Evolutionary conservation across 164 flowering plant genomes (phyloP).

Genomic region (grape (Vitis vinifera)): ASM3070453v1 NC_081806.1:2197501-2198000

Average conservation of each 20-base stretch:
- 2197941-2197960: constrained; percentile 77
- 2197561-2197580: no score
- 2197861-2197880: background rate
- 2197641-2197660: constrained; percentile 88
- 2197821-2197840: constrained; percentile 76
- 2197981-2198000: constrained; percentile 88
- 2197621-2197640: constrained; percentile 52
- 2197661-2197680: constrained; percentile 83
- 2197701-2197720: constrained; percentile 38
- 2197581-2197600: background rate
- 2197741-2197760: background rate
- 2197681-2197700: constrained; percentile 70
- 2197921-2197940: constrained; percentile 1
- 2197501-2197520: no score
- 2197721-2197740: background rate
- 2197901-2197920: background rate
- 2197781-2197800: constrained; percentile 24
- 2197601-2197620: background rate
- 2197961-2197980: constrained; percentile 86
- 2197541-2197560: no score
- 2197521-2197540: no score
- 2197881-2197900: background rate
- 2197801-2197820: constrained; percentile 84
- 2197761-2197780: background rate
- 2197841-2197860: constrained; percentile 56